Percentiles rank a stretch among this genome's conserved stretches.
phyloP scores from a whole-genome alignment of 2,329 filamentous ascomycete genomes.

The Rutstroemia sp. region DNA sequence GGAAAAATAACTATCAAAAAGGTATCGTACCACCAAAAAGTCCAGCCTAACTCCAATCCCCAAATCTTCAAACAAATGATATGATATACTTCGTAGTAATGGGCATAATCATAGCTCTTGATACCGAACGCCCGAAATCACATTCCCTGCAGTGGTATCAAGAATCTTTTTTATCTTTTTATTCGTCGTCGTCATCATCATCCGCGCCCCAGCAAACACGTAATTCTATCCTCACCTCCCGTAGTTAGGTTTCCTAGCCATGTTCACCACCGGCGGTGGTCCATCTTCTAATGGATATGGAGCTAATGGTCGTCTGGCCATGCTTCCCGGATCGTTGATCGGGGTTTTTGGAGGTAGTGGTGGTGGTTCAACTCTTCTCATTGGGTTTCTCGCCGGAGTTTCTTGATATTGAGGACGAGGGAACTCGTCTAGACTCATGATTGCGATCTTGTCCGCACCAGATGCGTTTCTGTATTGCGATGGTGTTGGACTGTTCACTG shows the following conservation, averaged over 20 bases:
- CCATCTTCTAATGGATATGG: constrained; percentile 77
- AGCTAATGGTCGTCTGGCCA: constrained; percentile 26
- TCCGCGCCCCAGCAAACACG: too few relatives aligned
- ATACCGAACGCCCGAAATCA: too few relatives aligned
- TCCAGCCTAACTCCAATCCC: too few relatives aligned
- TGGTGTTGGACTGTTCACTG: constrained; percentile 50
- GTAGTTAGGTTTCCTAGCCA: constrained; percentile 66
- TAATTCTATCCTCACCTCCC: constrained; percentile 8
- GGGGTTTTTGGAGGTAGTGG: constrained; percentile 74
- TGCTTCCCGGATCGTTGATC: constrained; percentile 43
- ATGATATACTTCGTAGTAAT: too few relatives aligned
- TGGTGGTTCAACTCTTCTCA: constrained; percentile 47
- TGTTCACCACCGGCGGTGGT: constrained; percentile 76
- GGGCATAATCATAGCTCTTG: too few relatives aligned
- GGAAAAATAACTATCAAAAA: too few relatives aligned
- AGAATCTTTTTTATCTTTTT: too few relatives aligned
- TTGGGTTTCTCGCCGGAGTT: background rate
- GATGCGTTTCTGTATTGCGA: constrained; percentile 49
- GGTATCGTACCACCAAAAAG: too few relatives aligned
- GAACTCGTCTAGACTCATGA: constrained; percentile 52
- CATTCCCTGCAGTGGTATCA: too few relatives aligned
- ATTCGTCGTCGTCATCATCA: too few relatives aligned
- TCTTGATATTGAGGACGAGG: constrained; percentile 32
- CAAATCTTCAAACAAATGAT: too few relatives aligned
- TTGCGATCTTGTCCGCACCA: constrained; percentile 62